phyloP scores from a whole-genome alignment of 805 yeast species.

The Candida ficus region DNA sequence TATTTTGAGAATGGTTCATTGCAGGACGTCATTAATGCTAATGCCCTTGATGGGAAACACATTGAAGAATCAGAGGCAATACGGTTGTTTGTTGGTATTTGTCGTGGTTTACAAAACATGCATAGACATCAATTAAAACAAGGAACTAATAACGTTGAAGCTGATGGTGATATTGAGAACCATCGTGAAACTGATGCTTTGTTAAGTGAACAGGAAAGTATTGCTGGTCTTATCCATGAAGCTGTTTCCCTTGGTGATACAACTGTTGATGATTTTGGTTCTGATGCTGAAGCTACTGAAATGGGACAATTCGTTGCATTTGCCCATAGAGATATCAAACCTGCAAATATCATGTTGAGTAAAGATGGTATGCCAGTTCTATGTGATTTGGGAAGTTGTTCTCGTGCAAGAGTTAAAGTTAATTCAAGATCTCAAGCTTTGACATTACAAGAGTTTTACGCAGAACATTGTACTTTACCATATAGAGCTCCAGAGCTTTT shows the following conservation, averaged over 20 bases:
- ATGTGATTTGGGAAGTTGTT: constrained; percentile 79
- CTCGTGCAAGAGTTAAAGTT: constrained; percentile 51
- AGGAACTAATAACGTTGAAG: constrained; percentile 1
- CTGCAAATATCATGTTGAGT: constrained; percentile 81
- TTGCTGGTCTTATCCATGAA: constrained; percentile 28
- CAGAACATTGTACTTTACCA: constrained; percentile 80
- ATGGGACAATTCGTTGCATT: constrained; percentile 56
- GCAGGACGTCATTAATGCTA: constrained; percentile 70
- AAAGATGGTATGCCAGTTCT: constrained; percentile 72
- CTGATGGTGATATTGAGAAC: constrained; percentile 18
- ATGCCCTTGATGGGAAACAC: constrained; percentile 47
- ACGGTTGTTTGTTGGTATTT: constrained; percentile 57
- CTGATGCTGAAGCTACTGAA: constrained; percentile 32
- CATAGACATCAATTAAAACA: constrained; percentile 37
- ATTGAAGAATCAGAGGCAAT: constrained; percentile 63
- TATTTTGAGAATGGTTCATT: constrained; percentile 67
- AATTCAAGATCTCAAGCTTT: constrained; percentile 65
- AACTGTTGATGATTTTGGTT: constrained; percentile 8
- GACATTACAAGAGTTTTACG: constrained; percentile 72
- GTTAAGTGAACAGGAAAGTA: constrained; percentile 23
- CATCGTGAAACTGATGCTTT: constrained; percentile 11
- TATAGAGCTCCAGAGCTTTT: constrained; percentile 89
- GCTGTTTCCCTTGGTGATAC: constrained; percentile 17
- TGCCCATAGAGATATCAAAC: constrained; percentile 86
- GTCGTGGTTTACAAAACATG: constrained; percentile 71